phyloP scores from a whole-genome alignment of 768 basidiomycete genomes.

The Antrodiella citrinella region DNA sequence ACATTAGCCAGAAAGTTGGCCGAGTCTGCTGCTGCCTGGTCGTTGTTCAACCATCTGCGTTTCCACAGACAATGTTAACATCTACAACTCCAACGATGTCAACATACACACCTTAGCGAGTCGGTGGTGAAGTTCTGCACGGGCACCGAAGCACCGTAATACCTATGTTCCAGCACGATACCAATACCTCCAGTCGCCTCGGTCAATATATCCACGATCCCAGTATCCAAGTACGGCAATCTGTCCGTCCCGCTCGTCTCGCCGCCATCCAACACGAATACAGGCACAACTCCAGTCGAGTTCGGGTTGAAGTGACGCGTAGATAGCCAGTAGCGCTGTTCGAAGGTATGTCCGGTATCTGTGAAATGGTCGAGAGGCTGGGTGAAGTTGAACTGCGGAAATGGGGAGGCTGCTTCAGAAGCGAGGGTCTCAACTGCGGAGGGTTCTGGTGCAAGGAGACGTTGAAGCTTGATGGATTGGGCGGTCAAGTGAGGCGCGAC shows the following conservation, averaged over 20 bases:
- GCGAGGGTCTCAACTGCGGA: neutral
- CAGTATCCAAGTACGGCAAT: slow-evolving; percentile 30
- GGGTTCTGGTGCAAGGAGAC: neutral
- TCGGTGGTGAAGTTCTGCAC: slow-evolving; percentile 80
- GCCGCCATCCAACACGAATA: slow-evolving; percentile 83
- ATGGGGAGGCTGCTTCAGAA: slow-evolving; percentile 24
- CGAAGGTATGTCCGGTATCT: slow-evolving; percentile 54
- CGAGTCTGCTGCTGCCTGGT: slow-evolving; percentile 79
- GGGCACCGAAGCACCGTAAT: slow-evolving; percentile 77
- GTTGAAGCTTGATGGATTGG: slow-evolving; percentile 4
- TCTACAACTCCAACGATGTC: neutral
- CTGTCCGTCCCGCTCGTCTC: slow-evolving; percentile 73
- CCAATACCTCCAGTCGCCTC: slow-evolving; percentile 79
- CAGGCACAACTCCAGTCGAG: slow-evolving; percentile 41
- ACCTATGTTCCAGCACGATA: slow-evolving; percentile 85
- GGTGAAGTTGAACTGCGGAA: slow-evolving; percentile 59
- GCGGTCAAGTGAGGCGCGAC: neutral
- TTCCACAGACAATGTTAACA: no score
- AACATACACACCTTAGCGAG: slow-evolving; percentile 55
- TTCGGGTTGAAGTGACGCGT: slow-evolving; percentile 58
- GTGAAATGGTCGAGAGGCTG: slow-evolving; percentile 84
- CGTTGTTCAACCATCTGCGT: slow-evolving; percentile 64
- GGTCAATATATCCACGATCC: slow-evolving; percentile 80
- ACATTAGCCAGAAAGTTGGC: slow-evolving; percentile 80
- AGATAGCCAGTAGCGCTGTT: slow-evolving; percentile 88